Base-by-base conservation (phyloP, 2,329 filamentous ascomycete genomes). In the Cladosporium austrohemisphaericum region DNA sequence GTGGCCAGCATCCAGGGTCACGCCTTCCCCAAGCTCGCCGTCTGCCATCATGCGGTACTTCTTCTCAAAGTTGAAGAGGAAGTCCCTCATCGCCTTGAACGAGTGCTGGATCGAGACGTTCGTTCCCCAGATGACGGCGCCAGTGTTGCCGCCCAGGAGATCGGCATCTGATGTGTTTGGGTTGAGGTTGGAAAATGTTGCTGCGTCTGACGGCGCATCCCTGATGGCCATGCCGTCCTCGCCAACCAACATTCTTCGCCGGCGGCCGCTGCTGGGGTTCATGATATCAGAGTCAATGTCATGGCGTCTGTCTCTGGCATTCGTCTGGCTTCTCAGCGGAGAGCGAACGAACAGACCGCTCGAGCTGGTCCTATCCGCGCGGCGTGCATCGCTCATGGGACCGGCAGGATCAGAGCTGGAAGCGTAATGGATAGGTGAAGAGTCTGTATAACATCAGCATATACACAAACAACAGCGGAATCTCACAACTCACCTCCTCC, bases 31-130 rank as follows among this genome's bases (percentile, higher is more conserved):
- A 0, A 88, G 79, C 60, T 86, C 79, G n/a, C 89, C 91, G 59
- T 95, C 88, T 18, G 83, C 81, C 72, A 92, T 93, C 80, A 97
- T 81, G 55, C 93, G 88, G 64, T 98, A 97, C 69, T 96, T 96
- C 58, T 82, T 84, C 52, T 90, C 88, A 61, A 93, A 98, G 66
- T 95, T 94, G 65, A 84, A 82, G 22, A 98, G 74, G 63, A 98
- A 98, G 56, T 93, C 90, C 64, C 93, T 92, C 75, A 96, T 95
- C 0, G 84, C 78, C 44, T 83, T 81, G 68, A 94, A 87, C 0
- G 89, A 90, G 66, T 97, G 91, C 52, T 88, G 83, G 46, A 98
- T 86, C 4, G 92, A 95, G 41, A 98, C 88, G 31, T 95, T 97
- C 35, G 93, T 98, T 67, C 93, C 93, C 93, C 93, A 98, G 56